These are phyloP conservation scores for Tylopilus rubrobrunneus DNA, from an alignment of 768 basidiomycete species.

Conservation along the genomic window DNA sequence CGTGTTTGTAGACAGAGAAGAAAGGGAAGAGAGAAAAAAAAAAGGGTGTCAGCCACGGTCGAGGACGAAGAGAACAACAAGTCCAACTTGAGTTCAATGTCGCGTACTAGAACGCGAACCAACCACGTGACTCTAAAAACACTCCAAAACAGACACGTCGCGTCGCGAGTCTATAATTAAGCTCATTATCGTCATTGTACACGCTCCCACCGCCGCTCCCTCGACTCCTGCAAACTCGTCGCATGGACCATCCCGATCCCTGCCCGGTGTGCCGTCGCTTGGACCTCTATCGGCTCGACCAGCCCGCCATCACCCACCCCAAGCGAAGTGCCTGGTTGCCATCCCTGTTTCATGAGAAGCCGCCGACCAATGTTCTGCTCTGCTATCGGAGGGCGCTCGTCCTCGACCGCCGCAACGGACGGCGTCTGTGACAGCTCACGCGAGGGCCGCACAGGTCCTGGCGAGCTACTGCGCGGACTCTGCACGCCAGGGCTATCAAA, in stretches of 20 bases:
- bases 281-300: conserved; percentile 56
- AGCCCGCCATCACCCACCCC: conserved; percentile 28
- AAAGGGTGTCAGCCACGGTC: conserved; percentile 34
- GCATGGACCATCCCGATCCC: conserved; percentile 48
- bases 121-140: conserved; percentile 37
- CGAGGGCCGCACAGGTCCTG: conserved; percentile 7
- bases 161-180: conserved; percentile 14
- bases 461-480: conserved; percentile 21
- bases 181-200: background rate
- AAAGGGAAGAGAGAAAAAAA: conserved; percentile 22
- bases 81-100: conserved; percentile 18
- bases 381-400: conserved; percentile 39
- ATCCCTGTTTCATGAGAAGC: conserved; percentile 70
- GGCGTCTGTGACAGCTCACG: conserved; percentile 22
- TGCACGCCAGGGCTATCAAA: conserved; percentile 52
- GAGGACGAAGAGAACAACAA: conserved; percentile 20
- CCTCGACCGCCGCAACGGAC: conserved; percentile 7
- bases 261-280: conserved; percentile 39
- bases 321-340: conserved; percentile 58
- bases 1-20: conserved; percentile 1
- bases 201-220: conserved; percentile 34
- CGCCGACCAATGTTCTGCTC: conserved; percentile 63
- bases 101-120: conserved; percentile 35
- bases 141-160: conserved; percentile 35
- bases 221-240: conserved; percentile 22